Base-by-base conservation (phyloP, 768 basidiomycete species). In the Terana coerulea region DNA sequence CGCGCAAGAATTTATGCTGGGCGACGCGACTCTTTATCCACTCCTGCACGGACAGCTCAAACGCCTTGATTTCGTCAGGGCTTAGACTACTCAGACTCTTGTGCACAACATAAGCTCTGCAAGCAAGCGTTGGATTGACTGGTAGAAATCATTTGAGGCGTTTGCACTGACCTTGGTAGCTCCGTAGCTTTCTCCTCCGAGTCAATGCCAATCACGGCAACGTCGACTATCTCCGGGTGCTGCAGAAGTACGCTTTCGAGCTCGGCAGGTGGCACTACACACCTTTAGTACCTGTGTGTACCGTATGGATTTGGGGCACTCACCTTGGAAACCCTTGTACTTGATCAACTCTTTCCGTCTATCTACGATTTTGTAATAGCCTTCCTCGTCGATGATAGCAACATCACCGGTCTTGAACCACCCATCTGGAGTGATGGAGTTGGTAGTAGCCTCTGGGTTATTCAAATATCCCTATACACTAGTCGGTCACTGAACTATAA, bases 321-420 rank as follows among this genome's bases (percentile, higher is more conserved):
- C 62, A 80, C 86, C 86, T 79, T 89, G 88, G 71, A 84, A 88
- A 17, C 87, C 89, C 71, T 88, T 88, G 68, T 88, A 87, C 59
- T 89, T 86, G 63, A 89, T 84, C 21, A 88, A 68, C 59, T 88
- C 88, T 54, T 89, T 89, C 41, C 76, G 73, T 29, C 90, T 70
- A 59, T 90, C 87, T 2, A 91, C 83, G 46, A 90, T 86, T 57
- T 74, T 78, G 63, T 83, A 89, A 62, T 75, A 88, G 0, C 91
- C 92, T 0, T 91, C 81, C 2, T 66, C 51, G 54, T 91, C 86
- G 11, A 80, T 68, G 15, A 75, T 64, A 1, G 79, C 87, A 44
- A 95, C 79, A 64, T 95, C 93, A 1, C 93, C 91, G 0, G 92
- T 94, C 74, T 87, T 91, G 72, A 92, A 84, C 90, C 90, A 97